Base-by-base conservation (phyloP, 2,329 filamentous ascomycete genomes). In the Trichophaea hybrida region DNA sequence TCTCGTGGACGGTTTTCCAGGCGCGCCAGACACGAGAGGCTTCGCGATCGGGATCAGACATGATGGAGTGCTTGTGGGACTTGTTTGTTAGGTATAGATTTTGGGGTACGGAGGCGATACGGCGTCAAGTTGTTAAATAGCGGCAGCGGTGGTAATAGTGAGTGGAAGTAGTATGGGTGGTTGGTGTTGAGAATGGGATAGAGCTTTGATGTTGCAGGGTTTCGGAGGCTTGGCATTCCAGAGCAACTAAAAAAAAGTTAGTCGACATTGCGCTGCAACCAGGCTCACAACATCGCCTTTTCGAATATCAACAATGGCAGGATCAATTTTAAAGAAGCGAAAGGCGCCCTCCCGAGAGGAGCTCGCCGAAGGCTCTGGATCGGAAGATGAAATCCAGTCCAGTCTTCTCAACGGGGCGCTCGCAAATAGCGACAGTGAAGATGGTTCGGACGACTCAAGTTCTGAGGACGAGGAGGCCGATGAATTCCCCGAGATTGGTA, bases 1-100 rank as follows among this genome's bases (percentile, higher is more conserved):
- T 94, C 78, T 98, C 88, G 73, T 94, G 88, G 53, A 89, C 83
- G 6, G 93, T 98, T 74, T 83, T 83, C 82, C 88, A 94, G 69
- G 90, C 88, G 73, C 91, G 86, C 91, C 93, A 98, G 68, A 96
- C 81, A 71, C 86, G 83, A 65, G 81, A 78, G 32, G 71, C 65
- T 65, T 76, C 74, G 61, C 73, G 69, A 49, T 74, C 64, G 46
- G 63, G 61, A 44, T 66, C 63, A 15, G 55, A 31, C 55, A 57
- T 57, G 10, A 40, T 49, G 40, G 50, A 24, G 3, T 24, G 24
- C 32, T 51, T 31, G 15, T 6, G 48, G 48, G n/a, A 7, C 24
- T 46, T 46, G 24, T 46, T 46, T 46, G 24, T 3, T 24, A 3
- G 3, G 24, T 24, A 3, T 24, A 24, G 24, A 3, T 24, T 2